A percentile compares a stretch with the other conserved stretches of the same genome.
phyloP scores from a whole-genome alignment of 371 early-diverging fungal species.

The Syncephalastrum racemosum region DNA sequence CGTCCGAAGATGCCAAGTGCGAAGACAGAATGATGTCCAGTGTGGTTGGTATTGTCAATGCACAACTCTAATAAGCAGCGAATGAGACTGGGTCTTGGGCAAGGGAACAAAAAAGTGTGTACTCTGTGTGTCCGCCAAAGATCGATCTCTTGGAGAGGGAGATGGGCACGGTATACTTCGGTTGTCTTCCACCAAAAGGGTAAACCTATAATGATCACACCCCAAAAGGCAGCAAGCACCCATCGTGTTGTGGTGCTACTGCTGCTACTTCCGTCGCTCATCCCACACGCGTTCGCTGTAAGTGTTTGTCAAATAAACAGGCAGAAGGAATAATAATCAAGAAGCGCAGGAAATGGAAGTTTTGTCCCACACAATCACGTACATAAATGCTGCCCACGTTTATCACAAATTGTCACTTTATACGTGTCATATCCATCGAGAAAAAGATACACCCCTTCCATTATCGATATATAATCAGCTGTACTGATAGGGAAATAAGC shows the following conservation, averaged over 20 bases:
- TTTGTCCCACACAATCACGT: too few relatives aligned
- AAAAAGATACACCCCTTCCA: too few relatives aligned
- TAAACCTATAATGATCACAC: slow-evolving; percentile 68
- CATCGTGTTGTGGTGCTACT: slow-evolving; percentile 26
- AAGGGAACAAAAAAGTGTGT: slow-evolving; percentile 1
- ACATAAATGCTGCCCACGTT: too few relatives aligned
- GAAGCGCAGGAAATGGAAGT: too few relatives aligned
- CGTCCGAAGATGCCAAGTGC: neutral
- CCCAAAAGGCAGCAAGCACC: slow-evolving; percentile 60
- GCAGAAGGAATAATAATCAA: too few relatives aligned
- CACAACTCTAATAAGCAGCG: slow-evolving; percentile 6
- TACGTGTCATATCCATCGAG: too few relatives aligned
- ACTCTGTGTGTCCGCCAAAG: slow-evolving; percentile 60
- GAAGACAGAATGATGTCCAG: slow-evolving; percentile 10
- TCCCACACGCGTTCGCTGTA: too few relatives aligned
- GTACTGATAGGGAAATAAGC: too few relatives aligned
- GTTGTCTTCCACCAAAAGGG: slow-evolving; percentile 95
- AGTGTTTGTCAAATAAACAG: too few relatives aligned
- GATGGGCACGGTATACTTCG: slow-evolving; percentile 82
- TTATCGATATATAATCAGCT: too few relatives aligned
- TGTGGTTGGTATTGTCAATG: slow-evolving; percentile 10
- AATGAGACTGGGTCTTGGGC: neutral
- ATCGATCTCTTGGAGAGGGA: slow-evolving; percentile 73
- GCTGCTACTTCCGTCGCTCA: too few relatives aligned
- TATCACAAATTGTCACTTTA: too few relatives aligned